Base-by-base conservation (phyloP, 106 monocot genomes). In the Xerophyta viscosa region DNA sequence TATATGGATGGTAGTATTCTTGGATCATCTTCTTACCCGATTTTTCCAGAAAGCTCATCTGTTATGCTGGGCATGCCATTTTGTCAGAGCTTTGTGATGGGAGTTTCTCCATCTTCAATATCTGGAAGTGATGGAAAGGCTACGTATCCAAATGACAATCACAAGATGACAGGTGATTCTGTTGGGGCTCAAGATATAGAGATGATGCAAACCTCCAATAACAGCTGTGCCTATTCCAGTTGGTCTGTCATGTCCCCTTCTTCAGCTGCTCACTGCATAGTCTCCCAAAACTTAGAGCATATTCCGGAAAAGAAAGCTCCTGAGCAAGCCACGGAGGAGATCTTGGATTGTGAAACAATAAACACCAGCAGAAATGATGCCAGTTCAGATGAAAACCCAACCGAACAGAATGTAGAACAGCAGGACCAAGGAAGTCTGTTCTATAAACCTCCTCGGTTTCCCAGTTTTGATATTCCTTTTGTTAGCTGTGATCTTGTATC, bases 381-480 rank as follows among this genome's bases (percentile, higher is more conserved):
- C 37, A 23, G 51, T 24, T 37, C 45, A 30, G 56, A 75, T 61
- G 70, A 76, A 57, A 73, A 57, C 47, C 18, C 27, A 41, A 27
- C 13, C 46, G 27, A 41, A 18, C 50, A 58, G 27, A 24, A 51
- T 36, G 20, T 2, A 48, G 60, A 64, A 18, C 17, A 59, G 29
- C 60, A 4, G 20, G 58, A 73, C 6, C 37, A 55, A 27, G 86
- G 79, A 56, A 66, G 52, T 44, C 54, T 96, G 55, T 88, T 76
- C 58, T 88, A 86, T 58, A 86, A 90, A 63, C 86, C 90, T 66
- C n/a, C n/a, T n/a, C 64, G 79, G 22, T 75, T 99, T 69, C 86
- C 82, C 23, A 77, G 86, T 39, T 58, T 86, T 28, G 98, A 99
- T 5, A 57, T 86, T 47, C 98, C 98, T 21, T 99, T 99, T 74